phyloP scores from a whole-genome alignment of 768 basidiomycete species.

The Lentinula detonsa region DNA sequence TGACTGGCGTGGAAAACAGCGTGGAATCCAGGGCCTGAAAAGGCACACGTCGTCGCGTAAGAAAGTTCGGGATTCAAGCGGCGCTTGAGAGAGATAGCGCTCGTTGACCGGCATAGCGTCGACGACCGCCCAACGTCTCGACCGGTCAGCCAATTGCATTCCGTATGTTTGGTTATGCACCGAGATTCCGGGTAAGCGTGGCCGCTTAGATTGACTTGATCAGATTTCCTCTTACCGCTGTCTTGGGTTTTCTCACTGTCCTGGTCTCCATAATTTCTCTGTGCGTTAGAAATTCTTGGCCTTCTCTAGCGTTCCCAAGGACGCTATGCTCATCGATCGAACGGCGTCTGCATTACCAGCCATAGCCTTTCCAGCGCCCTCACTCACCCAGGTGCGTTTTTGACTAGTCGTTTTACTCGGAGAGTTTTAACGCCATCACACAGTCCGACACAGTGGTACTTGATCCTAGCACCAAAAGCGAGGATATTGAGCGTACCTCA shows the following conservation, averaged over 20 bases:
- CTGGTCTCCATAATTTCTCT: constrained; percentile 5
- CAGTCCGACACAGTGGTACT: constrained; percentile 50
- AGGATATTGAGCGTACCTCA: constrained; percentile 36
- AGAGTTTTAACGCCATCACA: constrained; percentile 12
- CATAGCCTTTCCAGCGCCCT: constrained; percentile 22
- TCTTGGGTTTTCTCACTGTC: constrained; percentile 32
- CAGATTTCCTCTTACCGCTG: constrained; percentile 29
- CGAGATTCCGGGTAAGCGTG: not conserved
- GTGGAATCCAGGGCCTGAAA: not conserved
- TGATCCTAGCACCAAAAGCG: constrained; percentile 26
- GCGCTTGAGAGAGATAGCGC: not conserved
- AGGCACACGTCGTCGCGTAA: not conserved
- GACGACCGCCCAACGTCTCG: not conserved
- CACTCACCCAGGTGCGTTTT: constrained; percentile 18
- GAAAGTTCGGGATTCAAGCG: not conserved
- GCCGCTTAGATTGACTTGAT: constrained; percentile 29
- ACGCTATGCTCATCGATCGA: constrained; percentile 27
- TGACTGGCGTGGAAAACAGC: not conserved
- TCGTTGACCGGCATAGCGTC: too few species aligned
- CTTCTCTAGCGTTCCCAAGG: constrained; percentile 19
- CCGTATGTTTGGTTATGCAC: not conserved
- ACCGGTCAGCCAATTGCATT: not conserved
- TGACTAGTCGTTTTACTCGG: constrained; percentile 1
- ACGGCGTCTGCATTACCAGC: constrained; percentile 14
- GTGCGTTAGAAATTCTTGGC: constrained; percentile 15